Base-by-base conservation (phyloP, 148 eudicot species). In the Cornus kousa region DNA sequence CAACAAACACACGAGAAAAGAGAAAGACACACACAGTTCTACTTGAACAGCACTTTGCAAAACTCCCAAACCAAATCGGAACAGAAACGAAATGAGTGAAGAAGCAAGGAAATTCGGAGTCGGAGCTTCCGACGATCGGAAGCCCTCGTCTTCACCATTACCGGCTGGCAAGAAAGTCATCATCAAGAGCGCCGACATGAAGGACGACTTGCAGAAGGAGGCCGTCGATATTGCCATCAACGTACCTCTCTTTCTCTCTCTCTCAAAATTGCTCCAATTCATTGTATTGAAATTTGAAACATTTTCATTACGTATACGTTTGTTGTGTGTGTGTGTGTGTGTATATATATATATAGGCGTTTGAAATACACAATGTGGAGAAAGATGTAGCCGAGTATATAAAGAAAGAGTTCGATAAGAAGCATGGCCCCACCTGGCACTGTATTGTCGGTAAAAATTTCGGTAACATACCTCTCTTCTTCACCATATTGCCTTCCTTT, bases 381-480 rank as follows among this genome's bases (percentile, higher is more conserved):
- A 95, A 95, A 87, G 98, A 95, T 88, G 98, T 93, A 48, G 98
- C 98, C 5, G 98, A 95, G 86, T 76, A 86, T 78, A 93, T 95
- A n/a, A 95, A 95, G 90, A 95, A 95, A 91, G 92, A 91, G 88
- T 95, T 95, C 76, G 98, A 95, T 74, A 90, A 86, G 84, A 93
- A 93, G 87, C 85, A 91, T 70, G 98, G 98, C 13, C 91, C 97
- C 46, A 95, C 97, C 39, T 95, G 98, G 98, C 98, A 93, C 81
- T 95, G 98, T 79, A 95, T 95, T 76, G 98, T 95, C 23, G 98
- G 97, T 75, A 95, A 93, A 87, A 95, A 95, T 87, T 95, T 95
- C 62, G 98, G 97, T 95, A 93, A 75, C 48, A 70, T 23, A 69
- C 64, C 64, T 57, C 53, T 1, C 5, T 32, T 16, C 16, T 20